A percentile compares a stretch with the other conserved stretches of the same genome.
These are phyloP conservation scores for Rhodotorula sp. DNA, from an alignment of 1,284 basidiomycete genomes.

Conservation along the genomic window DNA sequence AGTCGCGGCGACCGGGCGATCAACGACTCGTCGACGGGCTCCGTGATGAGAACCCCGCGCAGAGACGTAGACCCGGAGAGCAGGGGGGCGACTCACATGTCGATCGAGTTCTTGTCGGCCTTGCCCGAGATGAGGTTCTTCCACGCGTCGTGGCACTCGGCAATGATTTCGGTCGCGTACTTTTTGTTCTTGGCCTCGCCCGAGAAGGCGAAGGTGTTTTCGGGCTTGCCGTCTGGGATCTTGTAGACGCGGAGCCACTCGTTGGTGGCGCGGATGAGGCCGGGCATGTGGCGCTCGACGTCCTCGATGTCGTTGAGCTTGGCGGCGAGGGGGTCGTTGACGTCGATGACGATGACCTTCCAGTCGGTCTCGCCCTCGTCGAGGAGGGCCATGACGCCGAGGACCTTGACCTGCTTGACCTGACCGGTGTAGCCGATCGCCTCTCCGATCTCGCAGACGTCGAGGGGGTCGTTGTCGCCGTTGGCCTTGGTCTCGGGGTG, in stretches of 20 bases:
- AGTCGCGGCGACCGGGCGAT: too few species aligned
- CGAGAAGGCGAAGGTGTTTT: constrained; percentile 84
- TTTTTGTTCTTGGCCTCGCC: constrained; percentile 98
- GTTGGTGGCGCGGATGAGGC: constrained; percentile 83
- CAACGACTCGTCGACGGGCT: background rate
- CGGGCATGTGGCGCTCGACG: constrained; percentile 96
- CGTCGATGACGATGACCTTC: constrained; percentile 97
- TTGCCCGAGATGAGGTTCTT: constrained; percentile 87
- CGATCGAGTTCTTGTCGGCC: constrained; percentile 69
- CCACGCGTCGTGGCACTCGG: constrained; percentile 99
- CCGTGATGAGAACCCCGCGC: background rate
- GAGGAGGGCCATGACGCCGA: constrained; percentile 98
- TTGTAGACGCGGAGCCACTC: constrained; percentile 58
- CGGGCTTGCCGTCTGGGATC: constrained; percentile 93
- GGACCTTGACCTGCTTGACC: constrained; percentile 99
- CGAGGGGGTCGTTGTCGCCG: constrained; percentile 99
- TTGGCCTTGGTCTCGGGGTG: constrained; percentile 98
- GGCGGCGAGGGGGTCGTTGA: constrained; percentile 90
- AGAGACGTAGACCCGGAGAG: background rate
- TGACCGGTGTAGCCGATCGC: constrained; percentile 96
- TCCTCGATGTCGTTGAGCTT: constrained; percentile 99
- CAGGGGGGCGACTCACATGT: constrained; percentile 64
- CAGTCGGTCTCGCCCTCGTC: constrained; percentile 99
- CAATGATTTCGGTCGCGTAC: constrained; percentile 97
- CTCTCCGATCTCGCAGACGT: constrained; percentile 99